These are phyloP conservation scores for Manihot esculenta DNA, from an alignment of 441 rosid species.

Conservation along the genomic window DNA sequence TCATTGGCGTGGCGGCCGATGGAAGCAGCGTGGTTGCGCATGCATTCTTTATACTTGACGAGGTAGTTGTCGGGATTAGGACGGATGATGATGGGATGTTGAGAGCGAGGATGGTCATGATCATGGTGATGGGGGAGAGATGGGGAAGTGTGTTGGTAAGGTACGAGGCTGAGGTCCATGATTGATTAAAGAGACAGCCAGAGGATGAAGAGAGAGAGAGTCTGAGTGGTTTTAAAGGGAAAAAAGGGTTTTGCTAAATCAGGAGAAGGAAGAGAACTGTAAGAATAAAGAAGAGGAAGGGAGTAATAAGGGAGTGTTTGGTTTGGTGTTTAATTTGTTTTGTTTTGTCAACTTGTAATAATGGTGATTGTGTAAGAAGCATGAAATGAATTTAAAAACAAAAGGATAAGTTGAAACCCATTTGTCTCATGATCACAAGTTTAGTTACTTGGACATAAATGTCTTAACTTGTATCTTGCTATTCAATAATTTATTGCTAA, in stretches of 20 bases:
- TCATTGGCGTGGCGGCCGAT: slow-evolving; percentile 80
- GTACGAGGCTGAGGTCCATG: slow-evolving; percentile 20
- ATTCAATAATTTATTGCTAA: no score
- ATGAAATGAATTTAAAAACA: slow-evolving; percentile 22
- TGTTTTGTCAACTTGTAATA: slow-evolving; percentile 20
- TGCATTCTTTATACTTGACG: slow-evolving; percentile 62
- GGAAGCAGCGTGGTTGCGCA: slow-evolving; percentile 77
- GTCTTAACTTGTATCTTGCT: no score
- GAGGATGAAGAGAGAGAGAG: no score
- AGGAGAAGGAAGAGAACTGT: no score
- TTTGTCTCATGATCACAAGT: no score
- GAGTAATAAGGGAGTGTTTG: neutral
- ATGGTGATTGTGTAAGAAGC: slow-evolving; percentile 12
- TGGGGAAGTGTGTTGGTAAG: slow-evolving; percentile 15
- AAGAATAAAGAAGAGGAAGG: neutral
- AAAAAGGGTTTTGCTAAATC: neutral
- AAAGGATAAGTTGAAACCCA: neutral
- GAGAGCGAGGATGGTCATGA: no score
- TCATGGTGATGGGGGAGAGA: neutral
- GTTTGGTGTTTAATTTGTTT: neutral
- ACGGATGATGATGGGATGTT: neutral
- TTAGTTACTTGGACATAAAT: no score
- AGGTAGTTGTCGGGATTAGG: neutral
- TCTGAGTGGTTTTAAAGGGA: neutral
- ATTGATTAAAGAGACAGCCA: no score